These are phyloP conservation scores for Calendula officinalis DNA, from an alignment of 129 eudicot genomes.

Conservation along the genomic window DNA sequence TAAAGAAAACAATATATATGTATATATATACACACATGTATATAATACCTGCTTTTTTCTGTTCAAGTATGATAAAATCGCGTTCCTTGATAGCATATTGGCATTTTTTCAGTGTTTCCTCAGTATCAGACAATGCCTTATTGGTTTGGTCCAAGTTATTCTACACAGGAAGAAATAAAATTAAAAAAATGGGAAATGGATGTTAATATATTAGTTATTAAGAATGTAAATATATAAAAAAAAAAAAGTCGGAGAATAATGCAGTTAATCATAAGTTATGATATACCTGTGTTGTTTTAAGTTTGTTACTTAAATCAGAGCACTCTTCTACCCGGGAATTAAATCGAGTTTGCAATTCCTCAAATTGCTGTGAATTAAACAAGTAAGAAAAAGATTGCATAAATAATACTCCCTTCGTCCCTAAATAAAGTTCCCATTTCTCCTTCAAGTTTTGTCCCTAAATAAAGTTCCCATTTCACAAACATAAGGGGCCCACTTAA, in stretches of 20 bases:
- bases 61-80: constrained; percentile 79
- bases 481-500: no score
- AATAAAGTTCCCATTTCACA: no score
- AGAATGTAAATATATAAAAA: not conserved
- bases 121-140: constrained; percentile 56
- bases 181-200: not conserved
- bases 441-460: no score
- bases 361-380: constrained; percentile 48
- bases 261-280: not conserved
- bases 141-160: constrained; percentile 58
- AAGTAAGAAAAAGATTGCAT: not conserved
- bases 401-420: not conserved
- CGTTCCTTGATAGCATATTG: constrained; percentile 71
- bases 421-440: no score
- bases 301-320: constrained; percentile 55
- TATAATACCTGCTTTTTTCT: constrained; percentile 81
- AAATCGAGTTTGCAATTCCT: constrained; percentile 61
- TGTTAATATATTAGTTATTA: not conserved
- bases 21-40: no score
- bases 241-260: not conserved
- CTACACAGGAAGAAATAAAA: constrained; percentile 26
- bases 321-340: constrained; percentile 57
- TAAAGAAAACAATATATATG: not conserved
- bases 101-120: constrained; percentile 67
- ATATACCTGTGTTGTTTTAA: constrained; percentile 76